A percentile compares a stretch with the other conserved stretches of the same genome.
These are phyloP conservation scores for Metschnikowia drakensbergensis DNA, from an alignment of 805 yeast genomes.

Conservation along the genomic window DNA sequence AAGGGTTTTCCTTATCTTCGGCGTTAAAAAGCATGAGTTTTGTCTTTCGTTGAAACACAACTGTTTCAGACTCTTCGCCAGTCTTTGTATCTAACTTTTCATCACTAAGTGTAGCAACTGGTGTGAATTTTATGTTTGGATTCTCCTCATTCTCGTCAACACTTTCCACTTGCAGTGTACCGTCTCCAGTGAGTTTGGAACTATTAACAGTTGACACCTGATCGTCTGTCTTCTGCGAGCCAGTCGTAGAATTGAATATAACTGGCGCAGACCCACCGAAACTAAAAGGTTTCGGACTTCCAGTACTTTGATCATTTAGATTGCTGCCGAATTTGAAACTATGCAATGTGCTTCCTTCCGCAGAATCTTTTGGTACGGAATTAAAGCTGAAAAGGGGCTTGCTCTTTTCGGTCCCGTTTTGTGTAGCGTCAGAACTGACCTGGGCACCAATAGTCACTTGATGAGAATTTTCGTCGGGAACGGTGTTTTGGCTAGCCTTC, in stretches of 20 bases:
- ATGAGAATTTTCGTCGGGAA: neutral
- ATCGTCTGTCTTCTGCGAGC: neutral
- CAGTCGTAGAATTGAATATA: constrained; percentile 2
- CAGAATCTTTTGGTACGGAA: neutral
- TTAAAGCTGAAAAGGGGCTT: neutral
- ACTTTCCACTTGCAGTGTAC: neutral
- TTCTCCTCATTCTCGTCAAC: constrained; percentile 31
- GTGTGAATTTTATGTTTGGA: constrained; percentile 42
- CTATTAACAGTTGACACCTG: neutral
- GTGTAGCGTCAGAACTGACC: neutral
- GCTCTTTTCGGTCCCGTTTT: neutral
- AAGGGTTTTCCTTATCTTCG: constrained; percentile 46
- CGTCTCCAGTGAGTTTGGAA: neutral
- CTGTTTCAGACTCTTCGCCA: constrained; percentile 82
- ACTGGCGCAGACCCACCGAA: neutral
- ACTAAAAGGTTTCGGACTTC: neutral
- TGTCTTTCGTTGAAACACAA: constrained; percentile 60
- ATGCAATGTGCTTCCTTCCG: neutral
- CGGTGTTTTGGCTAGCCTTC: neutral
- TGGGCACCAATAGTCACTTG: neutral
- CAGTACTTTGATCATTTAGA: neutral
- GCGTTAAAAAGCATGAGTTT: constrained; percentile 62
- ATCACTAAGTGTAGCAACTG: constrained; percentile 31
- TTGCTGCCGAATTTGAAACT: neutral
- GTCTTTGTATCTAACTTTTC: constrained; percentile 47